Evolutionary conservation across 805 yeast species (phyloP).

Genomic region (Lipomyces orientalis): DNA sequence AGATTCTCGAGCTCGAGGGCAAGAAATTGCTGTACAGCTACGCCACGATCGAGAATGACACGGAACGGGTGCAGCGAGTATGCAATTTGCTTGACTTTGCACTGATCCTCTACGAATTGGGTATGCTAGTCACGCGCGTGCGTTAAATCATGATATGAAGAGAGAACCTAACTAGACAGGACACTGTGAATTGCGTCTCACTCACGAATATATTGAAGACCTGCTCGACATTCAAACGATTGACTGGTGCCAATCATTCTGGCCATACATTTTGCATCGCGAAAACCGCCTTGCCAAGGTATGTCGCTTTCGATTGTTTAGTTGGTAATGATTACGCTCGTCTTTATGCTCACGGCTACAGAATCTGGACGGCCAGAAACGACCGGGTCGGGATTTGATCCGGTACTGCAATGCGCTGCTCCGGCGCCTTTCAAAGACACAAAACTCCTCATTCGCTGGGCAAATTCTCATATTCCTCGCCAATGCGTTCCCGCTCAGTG

Average conservation of each 20-base stretch:
- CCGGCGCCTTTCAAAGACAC: slow-evolving; percentile 45
- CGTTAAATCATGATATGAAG: neutral
- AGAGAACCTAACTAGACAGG: slow-evolving; percentile 12
- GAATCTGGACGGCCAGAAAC: slow-evolving; percentile 41
- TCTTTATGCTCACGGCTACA: neutral
- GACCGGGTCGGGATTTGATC: slow-evolving; percentile 47
- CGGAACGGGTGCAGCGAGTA: slow-evolving; percentile 14
- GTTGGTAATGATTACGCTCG: neutral
- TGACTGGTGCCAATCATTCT: slow-evolving; percentile 46
- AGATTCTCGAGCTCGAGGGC: slow-evolving; percentile 14
- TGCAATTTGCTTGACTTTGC: slow-evolving; percentile 38
- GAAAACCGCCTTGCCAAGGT: slow-evolving; percentile 39
- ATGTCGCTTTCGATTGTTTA: neutral
- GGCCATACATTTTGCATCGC: slow-evolving; percentile 45
- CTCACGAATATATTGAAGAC: slow-evolving; percentile 44
- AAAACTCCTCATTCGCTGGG: slow-evolving; percentile 46
- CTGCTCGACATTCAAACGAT: slow-evolving; percentile 44
- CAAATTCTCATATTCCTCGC: slow-evolving; percentile 45
- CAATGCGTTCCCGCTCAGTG: slow-evolving; percentile 46
- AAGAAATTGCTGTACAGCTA: slow-evolving; percentile 28
- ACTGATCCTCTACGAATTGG: slow-evolving; percentile 20
- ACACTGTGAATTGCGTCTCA: slow-evolving; percentile 32
- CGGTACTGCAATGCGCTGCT: slow-evolving; percentile 46
- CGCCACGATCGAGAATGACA: slow-evolving; percentile 17
- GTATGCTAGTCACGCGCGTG: slow-evolving; percentile 2